Evolutionary conservation across 2,329 filamentous ascomycete genomes (phyloP).

Genomic region (Ascochyta pisi): DNA sequence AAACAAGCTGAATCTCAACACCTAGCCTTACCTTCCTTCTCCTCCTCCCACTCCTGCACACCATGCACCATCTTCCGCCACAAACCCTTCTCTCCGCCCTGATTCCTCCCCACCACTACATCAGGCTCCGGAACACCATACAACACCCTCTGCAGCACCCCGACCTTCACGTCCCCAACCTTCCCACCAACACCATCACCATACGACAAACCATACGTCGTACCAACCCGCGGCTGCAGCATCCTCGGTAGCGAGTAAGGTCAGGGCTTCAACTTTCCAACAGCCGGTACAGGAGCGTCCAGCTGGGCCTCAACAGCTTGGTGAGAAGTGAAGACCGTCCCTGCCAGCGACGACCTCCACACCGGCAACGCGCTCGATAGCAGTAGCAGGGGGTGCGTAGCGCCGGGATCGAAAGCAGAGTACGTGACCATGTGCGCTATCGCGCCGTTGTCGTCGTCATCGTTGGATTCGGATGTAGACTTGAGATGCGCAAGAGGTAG

Average conservation of each 20-base stretch:
- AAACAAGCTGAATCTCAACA: background rate
- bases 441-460: background rate
- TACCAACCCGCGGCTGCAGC: slow-evolving; percentile 19
- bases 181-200: background rate
- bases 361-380: background rate
- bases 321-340: background rate
- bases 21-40: background rate
- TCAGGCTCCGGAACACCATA: slow-evolving; percentile 17
- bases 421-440: slow-evolving; percentile 9
- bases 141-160: slow-evolving; percentile 1
- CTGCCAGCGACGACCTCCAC: background rate
- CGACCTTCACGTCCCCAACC: background rate
- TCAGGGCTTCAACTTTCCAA: background rate
- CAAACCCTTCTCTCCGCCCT: background rate
- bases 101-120: background rate
- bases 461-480: background rate
- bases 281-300: background rate
- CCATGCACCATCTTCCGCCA: background rate
- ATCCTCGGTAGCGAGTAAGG: slow-evolving; percentile 10
- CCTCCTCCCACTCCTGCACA: background rate
- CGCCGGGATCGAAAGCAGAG: slow-evolving; percentile 16
- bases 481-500: background rate
- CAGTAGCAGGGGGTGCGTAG: slow-evolving; percentile 3
- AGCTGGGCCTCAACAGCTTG: background rate
- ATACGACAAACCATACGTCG: slow-evolving; percentile 20